A percentile compares a stretch with the other conserved stretches of the same genome.
Conservation (phyloP, 2,329 filamentous ascomycete species). For the Fusarium solani-melongenae region DNA sequence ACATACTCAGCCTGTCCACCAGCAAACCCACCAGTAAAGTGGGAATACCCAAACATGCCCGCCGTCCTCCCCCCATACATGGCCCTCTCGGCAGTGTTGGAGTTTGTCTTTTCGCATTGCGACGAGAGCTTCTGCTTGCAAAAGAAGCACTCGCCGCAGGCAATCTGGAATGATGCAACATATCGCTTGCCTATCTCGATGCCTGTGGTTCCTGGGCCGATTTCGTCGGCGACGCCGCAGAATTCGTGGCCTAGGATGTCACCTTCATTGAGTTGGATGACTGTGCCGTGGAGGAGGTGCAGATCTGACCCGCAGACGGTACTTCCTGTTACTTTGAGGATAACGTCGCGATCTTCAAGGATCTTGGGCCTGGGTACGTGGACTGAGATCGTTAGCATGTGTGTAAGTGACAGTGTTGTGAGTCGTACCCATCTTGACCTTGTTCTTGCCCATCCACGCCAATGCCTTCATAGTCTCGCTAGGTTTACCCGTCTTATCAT, state of each 20-base stretch:
- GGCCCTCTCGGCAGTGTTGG: constrained; percentile 74
- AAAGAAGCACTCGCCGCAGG: constrained; percentile 77
- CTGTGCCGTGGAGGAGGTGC: constrained; percentile 65
- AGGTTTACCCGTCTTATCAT: constrained; percentile 54
- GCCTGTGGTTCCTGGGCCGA: constrained; percentile 65
- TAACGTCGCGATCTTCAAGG: constrained; percentile 79
- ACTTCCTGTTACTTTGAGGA: constrained; percentile 78
- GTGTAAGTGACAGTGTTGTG: neutral
- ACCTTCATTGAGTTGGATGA: constrained; percentile 70
- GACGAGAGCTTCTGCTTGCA: constrained; percentile 83
- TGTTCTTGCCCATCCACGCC: constrained; percentile 85
- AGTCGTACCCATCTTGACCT: constrained; percentile 70
- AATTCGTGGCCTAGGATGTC: constrained; percentile 76
- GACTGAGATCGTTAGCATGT: constrained; percentile 48
- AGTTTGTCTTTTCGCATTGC: constrained; percentile 83
- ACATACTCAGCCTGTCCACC: constrained; percentile 91
- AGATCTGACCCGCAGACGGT: constrained; percentile 70
- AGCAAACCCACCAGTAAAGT: constrained; percentile 88
- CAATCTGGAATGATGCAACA: constrained; percentile 89
- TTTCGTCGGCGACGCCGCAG: constrained; percentile 64
- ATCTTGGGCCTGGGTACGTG: constrained; percentile 77
- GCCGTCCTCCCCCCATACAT: constrained; percentile 85
- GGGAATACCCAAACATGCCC: constrained; percentile 78
- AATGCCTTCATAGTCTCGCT: constrained; percentile 81
- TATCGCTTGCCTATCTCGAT: constrained; percentile 74